Base-by-base conservation (phyloP, 2,329 filamentous ascomycete species). In the Claviceps purpurea region DNA sequence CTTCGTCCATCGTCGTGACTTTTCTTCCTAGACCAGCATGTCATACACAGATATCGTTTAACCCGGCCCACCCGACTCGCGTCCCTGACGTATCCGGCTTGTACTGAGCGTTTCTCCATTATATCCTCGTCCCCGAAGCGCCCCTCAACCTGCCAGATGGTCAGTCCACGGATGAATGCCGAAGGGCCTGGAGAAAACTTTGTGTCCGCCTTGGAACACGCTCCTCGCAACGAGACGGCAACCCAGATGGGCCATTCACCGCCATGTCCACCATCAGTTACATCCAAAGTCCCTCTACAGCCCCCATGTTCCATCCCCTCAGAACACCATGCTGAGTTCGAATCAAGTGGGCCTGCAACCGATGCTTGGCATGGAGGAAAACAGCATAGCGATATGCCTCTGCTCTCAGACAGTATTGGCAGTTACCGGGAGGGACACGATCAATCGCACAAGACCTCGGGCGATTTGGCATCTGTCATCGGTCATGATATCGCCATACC, bases 331-430 rank as follows among this genome's bases (percentile, higher is more conserved):
- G 45, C 22, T 47, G 51, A 49, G 20, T n/a, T 6, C 20, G 38
- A 42, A 11, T 40, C 50, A 1, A 42, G 30, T 7, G 40, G 16
- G n/a, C 52, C 53, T 37, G 49, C 53, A 11, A 50, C 18, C 8
- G 56, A 59, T 38, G 56, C 56, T 40, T 57, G 56, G 59, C 60
- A 60, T 46, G 53, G 45, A 10, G 57, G 57, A 13, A 20, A 49
- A 5, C 47, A 50, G 18, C 56, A 60, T 43, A 16, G 22, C 10
- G 49, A 57, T 22, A 34, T 51, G 8, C 50, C 55, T n/a, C 52
- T 55, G 2, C 41, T 22, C 24, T 2, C 39, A 41, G 48, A 51
- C 38, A 10, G 40, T 24, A 30, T 30, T 34, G 44, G 16, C 18
- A 26, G 7, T 4, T 7, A 18, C 41, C 47, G 18, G 16, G 45